These are phyloP conservation scores for Ajuga chamaepitys DNA, from an alignment of 257 asterid species.

Conservation along the genomic window DNA sequence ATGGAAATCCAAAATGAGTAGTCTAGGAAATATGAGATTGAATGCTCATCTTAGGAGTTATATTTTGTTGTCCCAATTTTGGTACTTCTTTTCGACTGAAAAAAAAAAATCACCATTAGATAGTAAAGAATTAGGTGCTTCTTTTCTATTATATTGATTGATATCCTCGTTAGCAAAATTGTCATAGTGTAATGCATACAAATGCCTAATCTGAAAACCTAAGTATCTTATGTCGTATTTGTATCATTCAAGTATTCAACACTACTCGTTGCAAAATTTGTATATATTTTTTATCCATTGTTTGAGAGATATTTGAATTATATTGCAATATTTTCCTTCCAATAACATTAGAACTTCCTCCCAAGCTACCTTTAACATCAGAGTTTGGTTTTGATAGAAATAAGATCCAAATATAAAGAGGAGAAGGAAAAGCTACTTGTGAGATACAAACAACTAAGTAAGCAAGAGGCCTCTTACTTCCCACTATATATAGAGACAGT, in stretches of 20 bases:
- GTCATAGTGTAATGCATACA: too few species aligned
- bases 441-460: slow-evolving; percentile 80
- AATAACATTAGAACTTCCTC: too few species aligned
- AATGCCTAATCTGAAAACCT: too few species aligned
- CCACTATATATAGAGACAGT: neutral
- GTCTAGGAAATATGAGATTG: neutral
- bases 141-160: neutral
- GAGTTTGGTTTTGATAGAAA: slow-evolving; percentile 47
- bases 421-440: slow-evolving; percentile 60
- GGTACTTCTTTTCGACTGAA: too few species aligned
- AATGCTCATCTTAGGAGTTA: neutral
- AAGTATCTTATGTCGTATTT: too few species aligned
- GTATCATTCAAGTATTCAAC: too few species aligned
- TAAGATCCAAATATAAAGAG: slow-evolving; percentile 74
- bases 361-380: too few species aligned
- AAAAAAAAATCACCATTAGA: neutral
- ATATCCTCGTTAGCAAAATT: neutral
- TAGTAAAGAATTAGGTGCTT: neutral
- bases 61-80: too few species aligned
- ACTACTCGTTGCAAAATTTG: too few species aligned
- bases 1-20: slow-evolving; percentile 1
- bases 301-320: too few species aligned
- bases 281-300: too few species aligned
- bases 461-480: slow-evolving; percentile 23
- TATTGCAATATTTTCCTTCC: too few species aligned